phyloP scores from a whole-genome alignment of 192 early-diverging fungal species.

The Umbelopsis isabellina region DNA sequence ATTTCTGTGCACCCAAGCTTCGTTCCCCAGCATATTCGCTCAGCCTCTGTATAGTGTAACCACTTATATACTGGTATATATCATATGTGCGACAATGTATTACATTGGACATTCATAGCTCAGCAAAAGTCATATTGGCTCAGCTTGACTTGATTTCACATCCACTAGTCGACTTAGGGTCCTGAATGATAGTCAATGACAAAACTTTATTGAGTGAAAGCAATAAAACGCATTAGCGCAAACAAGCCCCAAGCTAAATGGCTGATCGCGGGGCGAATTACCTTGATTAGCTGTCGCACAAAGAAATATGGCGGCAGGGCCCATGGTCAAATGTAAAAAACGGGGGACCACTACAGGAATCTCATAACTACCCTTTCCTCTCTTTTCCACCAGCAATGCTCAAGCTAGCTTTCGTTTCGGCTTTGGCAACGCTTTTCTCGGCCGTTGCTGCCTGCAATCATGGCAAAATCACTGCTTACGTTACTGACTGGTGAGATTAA shows the following conservation, averaged over 20 bases:
- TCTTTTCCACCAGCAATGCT: constrained; percentile 3
- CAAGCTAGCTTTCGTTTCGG: not conserved
- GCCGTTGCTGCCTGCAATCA: not conserved
- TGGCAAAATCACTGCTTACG: not conserved
- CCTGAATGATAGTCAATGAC: no score
- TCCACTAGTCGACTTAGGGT: no score
- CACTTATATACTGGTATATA: not conserved
- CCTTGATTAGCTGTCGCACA: no score
- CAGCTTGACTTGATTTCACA: no score
- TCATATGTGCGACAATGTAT: constrained; percentile 1
- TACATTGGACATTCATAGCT: not conserved
- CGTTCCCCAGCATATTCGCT: no score
- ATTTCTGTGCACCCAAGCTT: not conserved
- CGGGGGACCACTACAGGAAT: not conserved
- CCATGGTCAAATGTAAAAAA: no score
- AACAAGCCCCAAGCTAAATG: no score
- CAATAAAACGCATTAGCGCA: no score
- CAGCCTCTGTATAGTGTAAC: not conserved
- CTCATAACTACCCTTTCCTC: constrained; percentile 6
- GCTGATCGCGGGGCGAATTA: no score
- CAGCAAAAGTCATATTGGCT: no score
- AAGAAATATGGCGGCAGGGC: no score
- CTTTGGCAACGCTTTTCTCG: not conserved
- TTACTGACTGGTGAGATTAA: not conserved
- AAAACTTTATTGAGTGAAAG: no score